Percentiles rank a stretch among this genome's conserved stretches.
These are phyloP conservation scores for Luffa aegyptiaca DNA, from an alignment of 306 rosid species.

Conservation along the genomic window DNA sequence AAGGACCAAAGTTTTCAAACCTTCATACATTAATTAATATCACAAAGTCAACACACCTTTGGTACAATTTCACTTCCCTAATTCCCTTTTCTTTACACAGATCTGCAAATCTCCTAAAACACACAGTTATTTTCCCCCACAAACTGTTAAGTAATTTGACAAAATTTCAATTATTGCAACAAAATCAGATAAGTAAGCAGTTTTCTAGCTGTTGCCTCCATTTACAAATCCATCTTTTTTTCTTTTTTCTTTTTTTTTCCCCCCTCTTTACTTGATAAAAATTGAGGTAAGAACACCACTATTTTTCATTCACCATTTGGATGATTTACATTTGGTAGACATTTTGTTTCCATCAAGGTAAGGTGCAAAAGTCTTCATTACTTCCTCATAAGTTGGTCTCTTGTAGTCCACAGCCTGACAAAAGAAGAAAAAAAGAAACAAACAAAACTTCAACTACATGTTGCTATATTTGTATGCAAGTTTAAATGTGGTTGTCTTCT, in stretches of 20 bases:
- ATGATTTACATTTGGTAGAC: constrained; percentile 76
- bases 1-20: background rate
- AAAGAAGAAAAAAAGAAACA: constrained; percentile 3
- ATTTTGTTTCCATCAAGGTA: constrained; percentile 44
- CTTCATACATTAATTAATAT: background rate
- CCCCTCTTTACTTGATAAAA: background rate
- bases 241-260: no score
- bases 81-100: background rate
- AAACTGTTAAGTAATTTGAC: background rate
- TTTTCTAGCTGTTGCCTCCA: background rate
- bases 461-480: background rate
- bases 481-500: background rate
- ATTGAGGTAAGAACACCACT: constrained; percentile 1
- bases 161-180: constrained; percentile 7
- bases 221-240: background rate
- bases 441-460: background rate
- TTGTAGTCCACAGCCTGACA: constrained; percentile 97
- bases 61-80: background rate
- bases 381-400: constrained; percentile 93
- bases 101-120: background rate
- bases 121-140: background rate
- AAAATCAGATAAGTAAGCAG: background rate
- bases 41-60: constrained; percentile 4
- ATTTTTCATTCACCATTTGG: constrained; percentile 63
- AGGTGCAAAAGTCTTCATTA: constrained; percentile 64